Evolutionary conservation across 306 rosid species (phyloP), one percentile per base, ranked within the genome.

Genomic region (Pyrus betulifolia): DNA sequence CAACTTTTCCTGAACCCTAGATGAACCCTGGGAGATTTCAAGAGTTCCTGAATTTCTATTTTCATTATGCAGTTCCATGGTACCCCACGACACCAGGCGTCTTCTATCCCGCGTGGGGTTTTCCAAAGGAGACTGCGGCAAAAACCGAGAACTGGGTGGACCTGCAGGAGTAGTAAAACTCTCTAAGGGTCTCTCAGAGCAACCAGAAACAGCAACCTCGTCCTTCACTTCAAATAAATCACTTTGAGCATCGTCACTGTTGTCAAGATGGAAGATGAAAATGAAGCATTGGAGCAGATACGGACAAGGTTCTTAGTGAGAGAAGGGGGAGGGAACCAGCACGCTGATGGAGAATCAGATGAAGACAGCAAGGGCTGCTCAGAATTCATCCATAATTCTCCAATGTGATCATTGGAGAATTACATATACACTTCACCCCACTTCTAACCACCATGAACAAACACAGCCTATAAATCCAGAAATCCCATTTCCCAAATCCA

Each of bases 11-110:
- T 79, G 90, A 57, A 77, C 87, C 38, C 66, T 79, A 11, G 83
- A 82, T 11, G 86, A 15, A 46, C 65, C 60, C 21, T 67, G 60
- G 6, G 93, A 69, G 40, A 90, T 85, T 75, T 93, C 94, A 75
- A 85, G 82, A 27, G 90, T 83, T 17, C 11, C 78, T 22, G 85
- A 70, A 59, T 57, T 55, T 59, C 28, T 70, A 65, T 69, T 74
- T 61, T 68, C 62, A 74, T 80, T 85, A 62, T 67, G 91, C 84
- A 80, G 87, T 79, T 93, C 98, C 98, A 93, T 90, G 73, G 85
- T 86, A 84, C 90, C 96, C 92, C 90, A 74, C 81, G 84, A 87
- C 60, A 67, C 83, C 79, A 67, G 75, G 77, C 81, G 76, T 69
- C 73, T 78, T 76, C 86, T 81, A 64, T 84, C 89, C 75, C 55